Evolutionary conservation across 257 asterid species (phyloP), one percentile per base, ranked within the genome.

Genomic region (Thymus quinquecostatus): DNA sequence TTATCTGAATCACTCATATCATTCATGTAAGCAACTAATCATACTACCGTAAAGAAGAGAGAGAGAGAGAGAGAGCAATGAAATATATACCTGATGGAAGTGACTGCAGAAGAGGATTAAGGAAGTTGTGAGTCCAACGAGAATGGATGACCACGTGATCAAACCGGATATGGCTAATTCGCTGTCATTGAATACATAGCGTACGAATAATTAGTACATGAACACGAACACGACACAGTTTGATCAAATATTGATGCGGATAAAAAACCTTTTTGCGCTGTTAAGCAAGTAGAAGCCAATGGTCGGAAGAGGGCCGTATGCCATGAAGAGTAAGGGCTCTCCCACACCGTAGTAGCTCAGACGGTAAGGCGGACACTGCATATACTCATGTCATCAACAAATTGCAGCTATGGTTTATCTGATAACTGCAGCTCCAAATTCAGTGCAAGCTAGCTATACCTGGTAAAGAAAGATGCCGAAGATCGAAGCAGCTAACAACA

Each of bases 51-150:
- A 14, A 12, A 28, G 0, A 27, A 63, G 1, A 30, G 1, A 50
- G 4, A 10, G 1, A 2, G 30, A n/a, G 27, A 36, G 21, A 27
- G 47, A 44, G 9, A 6, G 6, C 10, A 44, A 44, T 44, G 49
- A 44, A 3, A 43, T 43, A 44, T 6, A 44, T 6, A 88, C 95
- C 89, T 84, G 90, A 57, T 88, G 95, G 75, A 88, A 88, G 78
- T 88, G 95, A 44, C 95, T 88, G 29, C 88, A 84, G 71, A 86
- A 84, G 54, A 88, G 89, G 83, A 88, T 88, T 60, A 88, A 72
- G 67, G 88, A 61, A n/a, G 95, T 81, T 5, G 88, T 88, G 8
- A 81, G 54, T 27, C 95, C 92, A 57, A 88, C 86, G 55, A 88
- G 86, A 54, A 79, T 21, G 5, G 95, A 88, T 36, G 91, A 70